phyloP scores from a whole-genome alignment of 345 rosid genomes.

The Sisymbrium altissimum region DNA sequence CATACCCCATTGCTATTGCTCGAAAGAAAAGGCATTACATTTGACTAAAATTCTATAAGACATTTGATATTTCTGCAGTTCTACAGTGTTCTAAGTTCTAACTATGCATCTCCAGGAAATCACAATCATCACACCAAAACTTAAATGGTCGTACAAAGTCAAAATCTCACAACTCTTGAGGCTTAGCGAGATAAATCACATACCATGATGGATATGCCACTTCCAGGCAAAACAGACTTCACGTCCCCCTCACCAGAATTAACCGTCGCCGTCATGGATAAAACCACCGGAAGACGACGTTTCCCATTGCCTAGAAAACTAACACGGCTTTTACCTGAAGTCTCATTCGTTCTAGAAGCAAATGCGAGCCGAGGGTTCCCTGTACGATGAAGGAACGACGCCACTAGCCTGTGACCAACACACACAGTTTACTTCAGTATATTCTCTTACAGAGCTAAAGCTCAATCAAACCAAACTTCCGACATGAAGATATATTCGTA shows the following conservation, averaged over 20 bases:
- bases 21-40: not conserved
- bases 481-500: not conserved
- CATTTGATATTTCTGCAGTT: not conserved
- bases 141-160: not conserved
- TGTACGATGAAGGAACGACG: conserved; percentile 25
- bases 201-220: conserved; percentile 48
- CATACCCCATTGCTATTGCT: not conserved
- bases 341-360: conserved; percentile 22
- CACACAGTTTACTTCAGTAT: not conserved
- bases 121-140: not conserved
- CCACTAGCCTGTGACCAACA: conserved; percentile 30
- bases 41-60: not conserved
- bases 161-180: not conserved
- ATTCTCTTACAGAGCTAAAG: not conserved
- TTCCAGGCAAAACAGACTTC: conserved; percentile 30
- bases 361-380: conserved; percentile 11
- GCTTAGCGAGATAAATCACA: not conserved
- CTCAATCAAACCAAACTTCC: not conserved
- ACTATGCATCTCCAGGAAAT: not conserved
- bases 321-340: not conserved
- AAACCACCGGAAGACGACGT: conserved; percentile 21
- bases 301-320: conserved; percentile 2
- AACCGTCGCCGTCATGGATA: conserved; percentile 38
- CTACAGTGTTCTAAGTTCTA: not conserved
- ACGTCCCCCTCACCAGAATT: conserved; percentile 17